Percentiles rank a stretch among this genome's conserved stretches.
Evolutionary conservation across 345 rosid species (phyloP).

Genomic region (Litchi chinensis): DNA sequence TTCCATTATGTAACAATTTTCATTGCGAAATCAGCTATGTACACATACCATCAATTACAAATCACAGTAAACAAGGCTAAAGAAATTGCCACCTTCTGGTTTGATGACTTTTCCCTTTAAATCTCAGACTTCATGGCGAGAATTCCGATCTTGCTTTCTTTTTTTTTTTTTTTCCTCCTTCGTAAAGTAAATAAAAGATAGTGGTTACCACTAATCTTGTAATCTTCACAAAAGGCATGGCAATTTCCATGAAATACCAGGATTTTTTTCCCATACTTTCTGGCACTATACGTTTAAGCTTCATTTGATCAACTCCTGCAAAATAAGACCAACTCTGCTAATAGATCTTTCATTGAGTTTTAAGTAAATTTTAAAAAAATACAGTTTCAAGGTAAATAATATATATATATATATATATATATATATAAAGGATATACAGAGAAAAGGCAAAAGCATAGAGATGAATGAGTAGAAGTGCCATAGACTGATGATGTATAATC

Average conservation of each 20-base stretch:
- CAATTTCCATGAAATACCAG: neutral
- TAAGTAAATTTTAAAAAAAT: neutral
- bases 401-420: no score
- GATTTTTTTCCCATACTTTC: conserved; percentile 9
- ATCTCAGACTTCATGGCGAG: conserved; percentile 3
- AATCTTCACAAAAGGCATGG: neutral
- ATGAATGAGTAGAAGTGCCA: neutral
- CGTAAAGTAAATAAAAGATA: no score
- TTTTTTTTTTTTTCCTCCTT: no score
- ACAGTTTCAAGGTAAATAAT: neutral
- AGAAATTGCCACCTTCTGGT: conserved; percentile 3
- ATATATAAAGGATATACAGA: neutral
- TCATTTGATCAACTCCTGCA: conserved; percentile 30
- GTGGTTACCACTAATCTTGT: neutral
- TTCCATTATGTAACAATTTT: neutral
- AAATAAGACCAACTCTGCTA: conserved; percentile 13
- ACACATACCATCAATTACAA: conserved; percentile 8
- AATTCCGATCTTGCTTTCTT: neutral
- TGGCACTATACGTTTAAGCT: neutral
- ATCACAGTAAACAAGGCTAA: neutral
- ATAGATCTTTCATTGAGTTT: neutral
- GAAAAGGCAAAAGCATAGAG: neutral
- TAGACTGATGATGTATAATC: neutral
- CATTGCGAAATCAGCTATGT: neutral
- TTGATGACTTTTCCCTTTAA: neutral